Evolutionary conservation across 805 yeast genomes (phyloP).

Genomic region (Debaryomyces hansenii): DNA sequence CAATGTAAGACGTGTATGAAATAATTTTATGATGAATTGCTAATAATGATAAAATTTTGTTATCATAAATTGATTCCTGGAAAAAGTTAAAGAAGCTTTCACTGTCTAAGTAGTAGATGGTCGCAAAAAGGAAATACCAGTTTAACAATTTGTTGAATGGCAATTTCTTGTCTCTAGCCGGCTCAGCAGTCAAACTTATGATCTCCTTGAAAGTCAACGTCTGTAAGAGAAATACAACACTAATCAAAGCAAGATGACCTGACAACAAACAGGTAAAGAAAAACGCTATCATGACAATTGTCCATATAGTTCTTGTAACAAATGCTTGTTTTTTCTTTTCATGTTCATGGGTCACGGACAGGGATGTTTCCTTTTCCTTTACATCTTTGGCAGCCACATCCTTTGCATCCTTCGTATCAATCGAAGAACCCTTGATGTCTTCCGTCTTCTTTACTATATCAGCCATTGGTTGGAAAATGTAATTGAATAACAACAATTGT

Average conservation of each 20-base stretch:
- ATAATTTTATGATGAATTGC: slow-evolving; percentile 81
- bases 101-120: slow-evolving; percentile 88
- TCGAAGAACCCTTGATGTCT: slow-evolving; percentile 1
- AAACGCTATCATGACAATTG: slow-evolving; percentile 81
- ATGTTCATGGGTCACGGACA: slow-evolving; percentile 34
- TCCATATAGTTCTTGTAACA: slow-evolving; percentile 87
- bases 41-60: slow-evolving; percentile 54
- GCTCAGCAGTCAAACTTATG: slow-evolving; percentile 79
- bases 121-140: slow-evolving; percentile 90
- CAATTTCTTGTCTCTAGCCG: slow-evolving; percentile 78
- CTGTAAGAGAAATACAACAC: slow-evolving; percentile 71
- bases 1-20: slow-evolving; percentile 77
- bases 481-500: neutral
- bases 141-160: slow-evolving; percentile 82
- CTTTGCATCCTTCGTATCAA: neutral
- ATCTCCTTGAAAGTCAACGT: slow-evolving; percentile 87
- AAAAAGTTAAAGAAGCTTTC: slow-evolving; percentile 74
- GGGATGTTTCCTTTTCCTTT: slow-evolving; percentile 1
- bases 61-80: slow-evolving; percentile 50
- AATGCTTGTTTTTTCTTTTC: slow-evolving; percentile 81
- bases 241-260: slow-evolving; percentile 82
- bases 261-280: slow-evolving; percentile 71
- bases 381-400: neutral
- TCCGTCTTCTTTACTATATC: neutral
- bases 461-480: neutral